A percentile compares a stretch with the other conserved stretches of the same genome.
phyloP scores from a whole-genome alignment of 805 yeast species.

The Saccharomyces kudriavzevii region DNA sequence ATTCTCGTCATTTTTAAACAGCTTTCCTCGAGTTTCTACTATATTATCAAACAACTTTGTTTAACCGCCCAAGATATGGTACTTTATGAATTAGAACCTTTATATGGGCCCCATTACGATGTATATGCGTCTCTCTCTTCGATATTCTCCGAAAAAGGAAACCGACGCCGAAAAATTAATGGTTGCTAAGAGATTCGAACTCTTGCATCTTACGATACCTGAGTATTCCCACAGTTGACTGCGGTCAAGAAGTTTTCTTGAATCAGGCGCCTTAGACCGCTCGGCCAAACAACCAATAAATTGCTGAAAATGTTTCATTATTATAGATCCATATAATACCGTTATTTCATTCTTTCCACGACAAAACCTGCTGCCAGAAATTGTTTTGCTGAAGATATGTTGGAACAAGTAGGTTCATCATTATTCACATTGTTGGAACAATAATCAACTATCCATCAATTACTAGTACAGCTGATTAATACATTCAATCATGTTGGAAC shows the following conservation, averaged over 20 bases:
- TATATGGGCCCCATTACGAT: not conserved
- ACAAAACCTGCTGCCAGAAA: no score
- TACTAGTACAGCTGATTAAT: no score
- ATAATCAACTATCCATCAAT: no score
- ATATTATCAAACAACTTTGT: not conserved
- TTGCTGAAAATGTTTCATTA: not conserved
- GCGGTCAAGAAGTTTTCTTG: conserved; percentile 14
- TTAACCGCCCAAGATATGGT: not conserved
- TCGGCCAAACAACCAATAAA: conserved; percentile 23
- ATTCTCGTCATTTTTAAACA: not conserved
- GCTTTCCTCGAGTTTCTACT: not conserved
- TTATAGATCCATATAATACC: no score
- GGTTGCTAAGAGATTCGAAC: conserved; percentile 27
- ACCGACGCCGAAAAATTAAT: conserved; percentile 5
- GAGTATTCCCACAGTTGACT: conserved; percentile 15
- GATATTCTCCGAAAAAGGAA: conserved; percentile 2
- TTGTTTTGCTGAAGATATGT: no score
- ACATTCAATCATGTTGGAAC: no score
- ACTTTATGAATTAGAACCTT: not conserved
- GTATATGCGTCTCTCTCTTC: not conserved
- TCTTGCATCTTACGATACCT: conserved; percentile 26
- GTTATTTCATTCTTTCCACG: no score
- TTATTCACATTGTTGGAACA: no score
- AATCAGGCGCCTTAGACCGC: conserved; percentile 28
- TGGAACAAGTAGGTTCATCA: no score